Evolutionary conservation across 495 filamentous ascomycete species (phyloP).

Genomic region (Penicillium ochrochloron): DNA sequence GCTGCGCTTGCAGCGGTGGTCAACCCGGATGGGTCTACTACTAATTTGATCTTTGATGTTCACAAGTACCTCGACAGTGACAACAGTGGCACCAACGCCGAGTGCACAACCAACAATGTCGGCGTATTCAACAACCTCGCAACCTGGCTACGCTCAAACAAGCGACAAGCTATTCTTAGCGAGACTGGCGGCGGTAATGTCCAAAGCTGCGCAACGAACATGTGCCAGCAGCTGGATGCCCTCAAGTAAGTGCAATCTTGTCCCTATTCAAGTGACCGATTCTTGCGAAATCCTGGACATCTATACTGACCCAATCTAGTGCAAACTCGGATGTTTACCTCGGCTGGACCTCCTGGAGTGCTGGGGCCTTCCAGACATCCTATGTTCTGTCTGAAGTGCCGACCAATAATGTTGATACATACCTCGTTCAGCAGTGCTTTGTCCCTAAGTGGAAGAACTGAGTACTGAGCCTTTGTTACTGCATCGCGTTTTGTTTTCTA

Average conservation of each 20-base stretch:
- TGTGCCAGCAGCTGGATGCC: slow-evolving; percentile 3
- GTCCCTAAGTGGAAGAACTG: slow-evolving; percentile 8
- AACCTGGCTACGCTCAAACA: slow-evolving; percentile 2
- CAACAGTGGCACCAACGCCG: slow-evolving; percentile 4
- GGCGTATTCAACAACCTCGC: slow-evolving; percentile 2
- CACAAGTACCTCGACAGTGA: slow-evolving; percentile 14
- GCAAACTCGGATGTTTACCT: slow-evolving; percentile 2
- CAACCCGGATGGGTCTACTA: slow-evolving; percentile 13
- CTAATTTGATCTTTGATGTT: slow-evolving; percentile 12
- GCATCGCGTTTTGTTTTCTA: not conserved
- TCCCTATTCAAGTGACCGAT: not conserved
- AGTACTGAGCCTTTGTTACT: not conserved
- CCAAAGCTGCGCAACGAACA: not conserved
- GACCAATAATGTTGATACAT: not conserved
- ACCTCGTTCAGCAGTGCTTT: slow-evolving; percentile 5
- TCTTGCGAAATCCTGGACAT: not conserved
- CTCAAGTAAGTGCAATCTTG: not conserved
- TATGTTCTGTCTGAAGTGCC: not conserved
- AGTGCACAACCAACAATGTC: slow-evolving; percentile 9
- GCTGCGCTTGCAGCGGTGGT: slow-evolving; percentile 1
- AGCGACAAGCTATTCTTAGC: not conserved
- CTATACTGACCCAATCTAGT: not conserved
- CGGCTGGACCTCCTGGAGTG: slow-evolving; percentile 8
- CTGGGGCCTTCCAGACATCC: not conserved
- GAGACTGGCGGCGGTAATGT: slow-evolving; percentile 6